Conservation (phyloP, 2,329 filamentous ascomycete genomes). For the Gnomoniopsis smithogilvyi region DNA sequence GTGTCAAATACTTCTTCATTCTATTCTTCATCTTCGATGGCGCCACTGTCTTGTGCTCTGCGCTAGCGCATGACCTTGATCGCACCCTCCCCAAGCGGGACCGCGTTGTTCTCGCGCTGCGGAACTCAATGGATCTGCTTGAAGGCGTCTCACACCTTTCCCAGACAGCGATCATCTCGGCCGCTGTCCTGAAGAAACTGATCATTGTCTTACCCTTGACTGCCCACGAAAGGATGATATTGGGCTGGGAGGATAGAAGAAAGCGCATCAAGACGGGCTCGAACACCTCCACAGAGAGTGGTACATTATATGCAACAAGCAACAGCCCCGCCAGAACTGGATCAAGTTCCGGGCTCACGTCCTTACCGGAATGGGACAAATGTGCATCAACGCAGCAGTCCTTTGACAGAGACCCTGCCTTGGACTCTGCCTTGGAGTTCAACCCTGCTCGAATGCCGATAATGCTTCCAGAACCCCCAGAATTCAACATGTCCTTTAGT, state of each 20-base stretch:
- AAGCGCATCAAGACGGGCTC: conserved; percentile 2
- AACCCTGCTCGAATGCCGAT: background rate
- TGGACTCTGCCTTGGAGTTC: background rate
- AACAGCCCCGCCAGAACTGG: background rate
- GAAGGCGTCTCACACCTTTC: conserved; percentile 3
- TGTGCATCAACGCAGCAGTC: background rate
- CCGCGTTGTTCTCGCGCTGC: background rate
- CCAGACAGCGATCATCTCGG: conserved; percentile 2
- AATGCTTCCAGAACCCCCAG: background rate
- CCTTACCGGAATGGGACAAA: background rate
- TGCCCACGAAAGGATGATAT: background rate
- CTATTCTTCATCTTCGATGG: conserved; percentile 28
- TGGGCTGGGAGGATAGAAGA: background rate
- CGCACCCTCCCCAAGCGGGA: conserved; percentile 24
- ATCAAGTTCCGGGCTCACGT: background rate
- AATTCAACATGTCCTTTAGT: background rate
- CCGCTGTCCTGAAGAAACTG: conserved; percentile 2
- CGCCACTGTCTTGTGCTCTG: conserved; percentile 25
- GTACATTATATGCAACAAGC: background rate
- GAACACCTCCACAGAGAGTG: background rate
- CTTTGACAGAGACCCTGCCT: background rate
- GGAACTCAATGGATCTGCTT: background rate
- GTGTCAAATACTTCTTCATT: conserved; percentile 25
- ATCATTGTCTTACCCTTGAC: background rate
- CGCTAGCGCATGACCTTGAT: conserved; percentile 23